Evolutionary conservation across 2,329 filamentous ascomycete species (phyloP), one percentile per base, ranked within the genome.

Genomic region (Diaporthe helianthi): DNA sequence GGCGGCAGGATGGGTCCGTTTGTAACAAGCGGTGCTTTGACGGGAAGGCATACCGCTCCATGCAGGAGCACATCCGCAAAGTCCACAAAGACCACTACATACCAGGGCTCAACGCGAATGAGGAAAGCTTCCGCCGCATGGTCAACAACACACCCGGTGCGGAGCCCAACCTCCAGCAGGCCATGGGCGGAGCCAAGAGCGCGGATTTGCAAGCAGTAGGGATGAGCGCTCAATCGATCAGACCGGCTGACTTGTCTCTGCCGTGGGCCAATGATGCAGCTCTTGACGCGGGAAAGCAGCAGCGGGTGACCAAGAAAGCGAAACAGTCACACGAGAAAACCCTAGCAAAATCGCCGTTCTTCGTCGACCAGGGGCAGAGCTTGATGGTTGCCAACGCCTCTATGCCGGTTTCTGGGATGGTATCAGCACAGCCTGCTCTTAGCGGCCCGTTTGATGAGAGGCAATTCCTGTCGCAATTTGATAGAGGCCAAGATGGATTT

Each of bases 1-100:
- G 46, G 7, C 36, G 44, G 15, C 54, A 29, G 17, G 69, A 69
- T 36, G 67, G 69, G 24, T 63, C 58, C 19, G 10, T 51, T 38
- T 71, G 69, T 29, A 55, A 55, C 31, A 71, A 71, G 19, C 60
- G 60, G n/a, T 71, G 69, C 54, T 60, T 36, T 17, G 69, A 66
- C 36, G 63, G 54, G 3, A 69, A 71, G 31, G 67, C 70, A 17
- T 99, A 94, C 84, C 94, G 96, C 80, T 98, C 95, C 73, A 98
- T 99, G 93, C 96, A 98, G 83, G 96, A 99, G 87, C 96, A 99
- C 79, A 98, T 99, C 77, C 93, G 96, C 76, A 91, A 96, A 80
- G 95, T 96, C 74, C 96, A 99, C 80, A 95, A 95, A 71, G 94
- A 97, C 80, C 92, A 98, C 80, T 98, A 98, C 83, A 97, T 99